phyloP scores from a whole-genome alignment of 768 basidiomycete genomes.

The Lepiota brunneoincarnata region DNA sequence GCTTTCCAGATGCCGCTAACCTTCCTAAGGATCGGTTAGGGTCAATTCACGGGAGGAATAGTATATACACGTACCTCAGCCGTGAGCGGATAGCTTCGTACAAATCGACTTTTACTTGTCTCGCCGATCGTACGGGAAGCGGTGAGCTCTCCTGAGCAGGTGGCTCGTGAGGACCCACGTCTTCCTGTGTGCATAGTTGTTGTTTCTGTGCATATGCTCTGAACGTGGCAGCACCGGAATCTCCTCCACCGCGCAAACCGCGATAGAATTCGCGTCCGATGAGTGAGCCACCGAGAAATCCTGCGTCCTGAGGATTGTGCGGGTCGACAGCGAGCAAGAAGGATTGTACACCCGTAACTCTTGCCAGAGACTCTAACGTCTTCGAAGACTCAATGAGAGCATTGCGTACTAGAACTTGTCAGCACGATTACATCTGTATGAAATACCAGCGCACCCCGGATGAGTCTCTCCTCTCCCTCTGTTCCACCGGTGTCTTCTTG shows the following conservation, averaged over 20 bases:
- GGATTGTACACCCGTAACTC: slow-evolving; percentile 52
- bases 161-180: not conserved
- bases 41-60: slow-evolving; percentile 7
- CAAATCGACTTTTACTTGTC: slow-evolving; percentile 48
- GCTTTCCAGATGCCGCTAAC: slow-evolving; percentile 60
- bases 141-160: slow-evolving; percentile 17
- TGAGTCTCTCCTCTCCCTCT: not conserved
- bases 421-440: not conserved
- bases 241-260: slow-evolving; percentile 55
- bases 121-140: slow-evolving; percentile 17
- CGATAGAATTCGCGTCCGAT: slow-evolving; percentile 68
- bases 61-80: slow-evolving; percentile 40
- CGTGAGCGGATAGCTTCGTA: slow-evolving; percentile 53
- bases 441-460: not conserved
- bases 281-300: slow-evolving; percentile 63
- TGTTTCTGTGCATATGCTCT: slow-evolving; percentile 41
- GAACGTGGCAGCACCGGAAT: slow-evolving; percentile 54
- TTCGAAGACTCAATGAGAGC: slow-evolving; percentile 49
- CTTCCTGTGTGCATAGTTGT: not conserved
- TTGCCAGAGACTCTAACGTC: slow-evolving; percentile 51
- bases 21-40: slow-evolving; percentile 29
- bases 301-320: slow-evolving; percentile 38
- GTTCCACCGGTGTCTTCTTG: not conserved
- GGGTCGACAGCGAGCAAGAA: slow-evolving; percentile 64
- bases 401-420: slow-evolving; percentile 34